These are phyloP conservation scores for Flaveria robusta DNA, from an alignment of 129 eudicot genomes.

Conservation along the genomic window DNA sequence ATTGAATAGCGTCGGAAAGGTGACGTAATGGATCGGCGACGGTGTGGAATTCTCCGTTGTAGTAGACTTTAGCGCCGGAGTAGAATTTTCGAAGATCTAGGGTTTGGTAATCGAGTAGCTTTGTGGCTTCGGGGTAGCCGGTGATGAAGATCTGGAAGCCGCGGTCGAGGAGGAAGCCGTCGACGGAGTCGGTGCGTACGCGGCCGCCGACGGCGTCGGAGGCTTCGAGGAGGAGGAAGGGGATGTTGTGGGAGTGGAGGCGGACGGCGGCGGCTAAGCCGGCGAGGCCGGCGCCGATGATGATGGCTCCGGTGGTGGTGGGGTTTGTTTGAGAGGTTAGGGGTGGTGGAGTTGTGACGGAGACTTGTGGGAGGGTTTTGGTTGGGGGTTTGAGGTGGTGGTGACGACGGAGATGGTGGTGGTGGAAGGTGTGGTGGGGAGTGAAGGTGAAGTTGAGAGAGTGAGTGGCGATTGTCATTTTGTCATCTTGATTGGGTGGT, in stretches of 20 bases:
- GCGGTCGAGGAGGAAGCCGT: constrained; percentile 96
- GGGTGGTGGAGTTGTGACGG: constrained; percentile 47
- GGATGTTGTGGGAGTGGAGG: constrained; percentile 66
- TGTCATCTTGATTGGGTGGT: constrained; percentile 37
- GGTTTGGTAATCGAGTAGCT: constrained; percentile 56
- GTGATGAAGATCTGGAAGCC: constrained; percentile 98
- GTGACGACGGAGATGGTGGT: constrained; percentile 31
- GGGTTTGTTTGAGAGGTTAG: constrained; percentile 24
- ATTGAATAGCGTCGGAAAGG: constrained; percentile 51
- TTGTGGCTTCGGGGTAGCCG: constrained; percentile 83
- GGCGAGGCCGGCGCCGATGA: constrained; percentile 90
- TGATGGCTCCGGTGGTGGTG: constrained; percentile 50
- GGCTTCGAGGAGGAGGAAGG: constrained; percentile 78
- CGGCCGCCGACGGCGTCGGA: constrained; percentile 97
- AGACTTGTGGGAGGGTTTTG: constrained; percentile 39
- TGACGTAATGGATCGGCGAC: constrained; percentile 94
- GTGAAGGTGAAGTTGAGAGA: constrained; percentile 40
- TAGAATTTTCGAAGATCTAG: constrained; percentile 65
- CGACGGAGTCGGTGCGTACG: constrained; percentile 82
- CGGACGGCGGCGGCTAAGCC: constrained; percentile 85
- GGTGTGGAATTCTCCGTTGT: constrained; percentile 59
- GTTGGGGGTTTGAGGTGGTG: constrained; percentile 32
- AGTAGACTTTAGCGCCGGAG: constrained; percentile 80
- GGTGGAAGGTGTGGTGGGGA: constrained; percentile 33
- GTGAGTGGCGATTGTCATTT: constrained; percentile 41